Conservation (phyloP, 768 basidiomycete genomes). For the Lactifluus pinguis region DNA sequence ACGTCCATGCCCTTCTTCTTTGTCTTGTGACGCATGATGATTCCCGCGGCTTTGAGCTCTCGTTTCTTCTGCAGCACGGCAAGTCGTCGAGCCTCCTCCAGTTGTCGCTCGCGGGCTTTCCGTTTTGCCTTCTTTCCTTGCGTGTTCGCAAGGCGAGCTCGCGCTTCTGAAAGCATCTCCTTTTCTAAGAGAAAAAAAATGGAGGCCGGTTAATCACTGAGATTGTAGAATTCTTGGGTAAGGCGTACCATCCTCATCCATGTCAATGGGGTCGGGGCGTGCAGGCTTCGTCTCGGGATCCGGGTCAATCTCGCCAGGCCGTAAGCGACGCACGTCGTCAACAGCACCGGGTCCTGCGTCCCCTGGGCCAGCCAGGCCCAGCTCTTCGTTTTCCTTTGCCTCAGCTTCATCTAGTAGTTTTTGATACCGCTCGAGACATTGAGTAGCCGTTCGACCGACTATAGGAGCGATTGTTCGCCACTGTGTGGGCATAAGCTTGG, state of each 20-base stretch:
- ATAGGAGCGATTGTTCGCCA: constrained; percentile 99
- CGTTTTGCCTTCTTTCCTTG: constrained; percentile 99
- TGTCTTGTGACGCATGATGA: constrained; percentile 90
- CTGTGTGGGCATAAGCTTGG: constrained; percentile 98
- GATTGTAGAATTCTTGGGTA: neutral
- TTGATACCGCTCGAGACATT: constrained; percentile 97
- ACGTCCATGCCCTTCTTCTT: constrained; percentile 99
- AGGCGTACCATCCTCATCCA: constrained; percentile 92
- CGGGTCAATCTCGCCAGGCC: constrained; percentile 97
- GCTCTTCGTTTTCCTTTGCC: constrained; percentile 89
- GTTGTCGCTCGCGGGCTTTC: constrained; percentile 92
- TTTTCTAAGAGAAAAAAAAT: constrained; percentile 54
- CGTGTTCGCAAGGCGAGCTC: constrained; percentile 95
- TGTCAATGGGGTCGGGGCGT: constrained; percentile 97
- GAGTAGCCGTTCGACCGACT: constrained; percentile 94
- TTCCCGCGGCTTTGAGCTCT: constrained; percentile 95
- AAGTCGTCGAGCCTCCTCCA: constrained; percentile 90
- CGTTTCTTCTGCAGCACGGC: constrained; percentile 97
- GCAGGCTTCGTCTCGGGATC: constrained; percentile 99
- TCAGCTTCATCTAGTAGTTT: constrained; percentile 97
- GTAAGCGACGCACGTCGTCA: constrained; percentile 82
- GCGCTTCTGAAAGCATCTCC: constrained; percentile 99
- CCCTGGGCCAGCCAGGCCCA: constrained; percentile 78
- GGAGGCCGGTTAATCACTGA: constrained; percentile 3
- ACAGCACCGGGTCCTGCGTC: constrained; percentile 82